These are phyloP conservation scores for Ceratocystis cacaofunesta DNA, from an alignment of 2,329 filamentous ascomycete species.

Conservation along the genomic window DNA sequence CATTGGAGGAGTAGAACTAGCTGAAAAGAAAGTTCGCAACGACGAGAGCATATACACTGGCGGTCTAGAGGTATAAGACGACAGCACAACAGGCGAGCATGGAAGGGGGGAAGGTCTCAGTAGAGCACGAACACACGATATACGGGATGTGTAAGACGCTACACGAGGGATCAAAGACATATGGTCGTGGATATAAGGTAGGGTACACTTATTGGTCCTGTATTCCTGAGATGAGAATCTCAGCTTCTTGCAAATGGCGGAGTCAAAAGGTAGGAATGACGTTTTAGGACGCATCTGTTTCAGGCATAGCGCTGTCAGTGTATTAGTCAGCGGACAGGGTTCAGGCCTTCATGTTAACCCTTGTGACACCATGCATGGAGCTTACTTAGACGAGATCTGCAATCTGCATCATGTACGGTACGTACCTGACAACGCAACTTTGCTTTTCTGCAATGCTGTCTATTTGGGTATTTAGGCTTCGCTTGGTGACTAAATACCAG, in stretches of 20 bases:
- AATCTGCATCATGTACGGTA: neutral
- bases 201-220: neutral
- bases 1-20: conserved; percentile 37
- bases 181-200: neutral
- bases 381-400: neutral
- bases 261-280: neutral
- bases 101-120: neutral
- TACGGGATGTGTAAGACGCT: neutral
- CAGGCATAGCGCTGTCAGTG: neutral
- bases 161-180: neutral
- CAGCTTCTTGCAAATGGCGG: neutral
- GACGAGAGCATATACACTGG: conserved; percentile 48
- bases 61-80: neutral
- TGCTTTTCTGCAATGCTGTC: neutral
- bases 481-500: too few species aligned
- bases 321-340: neutral
- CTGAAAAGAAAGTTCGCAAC: conserved; percentile 52
- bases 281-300: conserved; percentile 5
- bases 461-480: neutral
- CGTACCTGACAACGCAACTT: conserved; percentile 5
- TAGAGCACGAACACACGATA: neutral
- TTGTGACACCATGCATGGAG: neutral
- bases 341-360: neutral
- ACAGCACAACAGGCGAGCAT: neutral
- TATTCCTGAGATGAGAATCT: neutral